Conservation (phyloP, 2,329 filamentous ascomycete species). For the Colletotrichum siamense region DNA sequence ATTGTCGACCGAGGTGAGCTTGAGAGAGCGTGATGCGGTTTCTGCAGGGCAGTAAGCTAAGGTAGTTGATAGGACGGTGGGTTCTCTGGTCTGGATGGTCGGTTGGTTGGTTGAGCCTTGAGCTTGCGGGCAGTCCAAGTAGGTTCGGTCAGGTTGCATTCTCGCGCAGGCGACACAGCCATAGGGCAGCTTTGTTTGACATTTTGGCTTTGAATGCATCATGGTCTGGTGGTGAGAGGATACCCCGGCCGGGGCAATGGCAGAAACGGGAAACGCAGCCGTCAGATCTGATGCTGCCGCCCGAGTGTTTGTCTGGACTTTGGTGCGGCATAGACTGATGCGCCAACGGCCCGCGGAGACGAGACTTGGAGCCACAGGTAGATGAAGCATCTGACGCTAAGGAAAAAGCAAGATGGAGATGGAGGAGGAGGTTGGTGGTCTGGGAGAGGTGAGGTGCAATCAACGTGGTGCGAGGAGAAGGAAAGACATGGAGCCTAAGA, state of each 20-base stretch:
- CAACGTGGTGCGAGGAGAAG: background rate
- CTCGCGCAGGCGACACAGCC: background rate
- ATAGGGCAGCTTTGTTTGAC: background rate
- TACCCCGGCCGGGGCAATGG: conserved; percentile 6
- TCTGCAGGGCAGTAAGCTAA: background rate
- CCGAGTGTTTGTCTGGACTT: background rate
- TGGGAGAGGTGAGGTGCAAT: background rate
- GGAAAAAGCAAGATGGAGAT: background rate
- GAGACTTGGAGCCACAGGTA: background rate
- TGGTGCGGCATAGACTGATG: background rate
- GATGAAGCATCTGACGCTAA: background rate
- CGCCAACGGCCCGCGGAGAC: background rate
- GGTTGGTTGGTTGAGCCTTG: background rate
- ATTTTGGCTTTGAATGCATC: background rate
- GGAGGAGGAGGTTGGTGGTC: background rate
- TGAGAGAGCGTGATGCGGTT: background rate
- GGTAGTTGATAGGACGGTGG: background rate
- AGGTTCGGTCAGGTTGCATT: background rate
- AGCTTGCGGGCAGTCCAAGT: background rate
- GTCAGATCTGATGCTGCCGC: background rate
- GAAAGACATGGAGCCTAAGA: background rate
- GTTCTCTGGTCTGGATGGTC: background rate
- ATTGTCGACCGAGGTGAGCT: background rate
- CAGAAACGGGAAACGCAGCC: conserved; percentile 5
- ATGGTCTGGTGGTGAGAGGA: background rate